A percentile compares a stretch with the other conserved stretches of the same genome.
These are phyloP conservation scores for Baudoinia panamericana DNA, from an alignment of 495 filamentous ascomycete species.

Conservation along the genomic window DNA sequence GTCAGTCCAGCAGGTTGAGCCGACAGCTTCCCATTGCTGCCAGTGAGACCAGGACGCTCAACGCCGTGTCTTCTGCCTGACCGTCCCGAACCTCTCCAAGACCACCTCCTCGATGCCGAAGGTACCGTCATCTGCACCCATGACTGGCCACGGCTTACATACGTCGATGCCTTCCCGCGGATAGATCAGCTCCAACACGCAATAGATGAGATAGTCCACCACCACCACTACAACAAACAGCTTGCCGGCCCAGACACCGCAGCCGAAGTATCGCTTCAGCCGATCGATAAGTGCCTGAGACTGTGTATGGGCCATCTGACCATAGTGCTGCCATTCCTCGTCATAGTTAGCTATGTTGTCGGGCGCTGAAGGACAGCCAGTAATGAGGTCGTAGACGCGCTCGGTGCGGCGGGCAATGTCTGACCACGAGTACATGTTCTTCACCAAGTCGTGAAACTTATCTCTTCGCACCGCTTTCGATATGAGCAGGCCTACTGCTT, in stretches of 20 bases:
- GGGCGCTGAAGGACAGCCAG: slow-evolving; percentile 63
- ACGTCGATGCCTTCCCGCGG: slow-evolving; percentile 77
- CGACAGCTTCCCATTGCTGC: no score
- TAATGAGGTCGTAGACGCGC: slow-evolving; percentile 86
- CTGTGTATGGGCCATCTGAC: slow-evolving; percentile 53
- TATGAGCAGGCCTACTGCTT: slow-evolving; percentile 68
- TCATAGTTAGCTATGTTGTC: slow-evolving; percentile 75
- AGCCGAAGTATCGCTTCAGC: slow-evolving; percentile 94
- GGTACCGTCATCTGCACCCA: neutral
- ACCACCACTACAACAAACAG: slow-evolving; percentile 89
- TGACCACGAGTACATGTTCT: slow-evolving; percentile 96
- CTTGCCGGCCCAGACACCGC: slow-evolving; percentile 98
- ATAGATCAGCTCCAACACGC: slow-evolving; percentile 75
- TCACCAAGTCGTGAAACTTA: slow-evolving; percentile 89
- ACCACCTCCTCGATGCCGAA: slow-evolving; percentile 1
- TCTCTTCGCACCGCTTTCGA: slow-evolving; percentile 78
- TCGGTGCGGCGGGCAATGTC: slow-evolving; percentile 88
- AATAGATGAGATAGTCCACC: slow-evolving; percentile 80
- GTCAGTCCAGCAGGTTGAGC: no score
- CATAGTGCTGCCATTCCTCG: slow-evolving; percentile 48
- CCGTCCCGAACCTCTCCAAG: slow-evolving; percentile 7
- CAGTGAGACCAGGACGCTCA: no score
- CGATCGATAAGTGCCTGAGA: slow-evolving; percentile 69
- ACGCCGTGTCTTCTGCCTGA: slow-evolving; percentile 5
- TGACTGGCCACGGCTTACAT: slow-evolving; percentile 68